phyloP scores from a whole-genome alignment of 305 asterid genomes.

The Fraxinus baroniana region DNA sequence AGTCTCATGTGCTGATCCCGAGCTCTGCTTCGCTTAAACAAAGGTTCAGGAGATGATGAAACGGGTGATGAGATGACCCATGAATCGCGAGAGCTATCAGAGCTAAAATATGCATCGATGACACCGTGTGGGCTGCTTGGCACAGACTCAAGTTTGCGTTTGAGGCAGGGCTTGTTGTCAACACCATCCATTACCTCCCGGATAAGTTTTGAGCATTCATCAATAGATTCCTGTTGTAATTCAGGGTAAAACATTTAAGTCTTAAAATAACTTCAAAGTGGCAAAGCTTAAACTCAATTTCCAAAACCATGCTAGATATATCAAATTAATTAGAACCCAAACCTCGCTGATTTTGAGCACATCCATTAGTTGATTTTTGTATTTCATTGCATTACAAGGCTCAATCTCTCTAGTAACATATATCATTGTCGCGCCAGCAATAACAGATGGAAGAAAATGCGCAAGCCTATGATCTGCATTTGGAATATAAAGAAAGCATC shows the following conservation, averaged over 20 bases:
- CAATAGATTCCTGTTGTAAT: constrained; percentile 45
- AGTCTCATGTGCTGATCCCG: constrained; percentile 55
- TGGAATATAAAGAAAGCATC: no score
- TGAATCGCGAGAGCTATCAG: constrained; percentile 47
- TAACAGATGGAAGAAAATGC: constrained; percentile 67
- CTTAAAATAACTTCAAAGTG: not conserved
- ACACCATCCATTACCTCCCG: constrained; percentile 25
- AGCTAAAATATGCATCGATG: constrained; percentile 45
- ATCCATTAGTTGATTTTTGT: constrained; percentile 45
- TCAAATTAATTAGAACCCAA: constrained; percentile 9
- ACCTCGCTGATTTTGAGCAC: constrained; percentile 67
- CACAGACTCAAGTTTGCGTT: constrained; percentile 35
- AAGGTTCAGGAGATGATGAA: constrained; percentile 51
- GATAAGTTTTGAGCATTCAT: constrained; percentile 37
- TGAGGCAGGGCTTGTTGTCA: constrained; percentile 22
- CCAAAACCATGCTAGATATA: not conserved
- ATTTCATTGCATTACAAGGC: constrained; percentile 38
- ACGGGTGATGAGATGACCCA: constrained; percentile 34
- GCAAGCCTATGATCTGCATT: constrained; percentile 67
- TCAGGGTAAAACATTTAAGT: constrained; percentile 18
- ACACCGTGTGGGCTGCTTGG: constrained; percentile 52
- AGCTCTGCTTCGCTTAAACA: constrained; percentile 65
- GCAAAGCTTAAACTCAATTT: not conserved
- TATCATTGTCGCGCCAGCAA: constrained; percentile 72
- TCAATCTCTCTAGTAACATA: constrained; percentile 53